Evolutionary conservation across 495 filamentous ascomycete species (phyloP), one percentile per base, ranked within the genome.

Genomic region (Aspergillus nanangensis): DNA sequence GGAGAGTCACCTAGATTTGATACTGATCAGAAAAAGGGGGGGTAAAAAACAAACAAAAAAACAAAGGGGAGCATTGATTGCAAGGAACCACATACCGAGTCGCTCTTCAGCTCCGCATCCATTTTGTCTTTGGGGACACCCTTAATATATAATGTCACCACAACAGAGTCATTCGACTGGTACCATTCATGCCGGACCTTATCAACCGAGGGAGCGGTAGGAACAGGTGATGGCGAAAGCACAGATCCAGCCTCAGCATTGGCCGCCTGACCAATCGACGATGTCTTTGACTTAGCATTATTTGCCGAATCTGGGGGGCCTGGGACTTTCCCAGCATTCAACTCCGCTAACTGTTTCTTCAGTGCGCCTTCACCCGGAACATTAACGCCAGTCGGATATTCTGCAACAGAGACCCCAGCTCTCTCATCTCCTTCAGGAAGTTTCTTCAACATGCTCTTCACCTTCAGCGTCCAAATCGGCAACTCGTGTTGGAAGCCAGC

Each of bases 101-200:
- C 51, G 18, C 68, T 65, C 34, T 78, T 69, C 34, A 88, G 76
- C 13, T 86, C 79, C 29, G 80, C 56, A 13, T 67, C 61, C 3
- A 81, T 65, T 35, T 75, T 74, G 20, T 85, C 83, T 53, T 84
- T 83, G 4, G 79, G 74, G 0, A 90, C 74, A 10, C 83, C 83
- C 60, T 88, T 90, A 3, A 81, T 83, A 41, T 87, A 80, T 8
- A 92, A 68, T 0, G 81, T 82, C 44, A 90, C 75, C 13, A 81
- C 78, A 21, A 90, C 81, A 13, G 69, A 76, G 3, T 81, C 76
- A 5, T 58, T 55, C 3, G 80, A 86, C 55, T 92, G 88, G 66
- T 88, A 90, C 84, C 85, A 90, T 42, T 91, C 88, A 53, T 90
- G 78, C 9, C 86, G 76, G 47, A 90, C 80, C 61, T 87, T 87